Evolutionary conservation across 768 basidiomycete genomes (phyloP).

Genomic region (Termitomyces titanicus): DNA sequence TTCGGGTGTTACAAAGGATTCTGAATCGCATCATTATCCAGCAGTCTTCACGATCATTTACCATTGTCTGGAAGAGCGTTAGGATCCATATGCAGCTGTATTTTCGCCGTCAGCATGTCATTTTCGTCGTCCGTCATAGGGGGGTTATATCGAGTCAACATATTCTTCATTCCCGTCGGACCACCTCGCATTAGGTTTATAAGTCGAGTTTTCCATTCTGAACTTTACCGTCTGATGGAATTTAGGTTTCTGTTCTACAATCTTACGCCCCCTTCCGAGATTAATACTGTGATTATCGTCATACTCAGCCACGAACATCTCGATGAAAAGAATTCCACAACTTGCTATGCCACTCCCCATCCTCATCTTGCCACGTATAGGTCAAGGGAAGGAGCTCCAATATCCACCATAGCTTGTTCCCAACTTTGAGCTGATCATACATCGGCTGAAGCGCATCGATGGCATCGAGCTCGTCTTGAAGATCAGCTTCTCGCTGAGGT

Average conservation of each 20-base stretch:
- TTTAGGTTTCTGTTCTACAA: slow-evolving; percentile 42
- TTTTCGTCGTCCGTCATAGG: neutral
- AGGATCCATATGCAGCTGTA: neutral
- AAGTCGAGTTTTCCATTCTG: slow-evolving; percentile 52
- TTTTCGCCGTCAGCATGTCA: neutral
- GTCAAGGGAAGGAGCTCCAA: slow-evolving; percentile 60
- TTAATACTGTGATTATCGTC: neutral
- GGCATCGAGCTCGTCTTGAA: slow-evolving; percentile 9
- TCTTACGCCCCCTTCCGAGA: slow-evolving; percentile 48
- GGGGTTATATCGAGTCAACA: slow-evolving; percentile 23
- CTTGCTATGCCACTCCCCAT: slow-evolving; percentile 50
- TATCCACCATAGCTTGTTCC: slow-evolving; percentile 58
- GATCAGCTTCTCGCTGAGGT: slow-evolving; percentile 8
- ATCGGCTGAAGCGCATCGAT: slow-evolving; percentile 46
- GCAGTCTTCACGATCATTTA: neutral
- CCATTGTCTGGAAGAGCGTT: neutral
- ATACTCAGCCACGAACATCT: neutral
- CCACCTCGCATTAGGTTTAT: slow-evolving; percentile 58
- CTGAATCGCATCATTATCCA: neutral
- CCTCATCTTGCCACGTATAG: slow-evolving; percentile 52
- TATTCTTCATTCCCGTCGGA: slow-evolving; percentile 43
- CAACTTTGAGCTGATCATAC: slow-evolving; percentile 45
- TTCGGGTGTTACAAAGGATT: too few relatives aligned
- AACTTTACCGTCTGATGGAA: slow-evolving; percentile 65
- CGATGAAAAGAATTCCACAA: slow-evolving; percentile 33